These are phyloP conservation scores for Xylaria sp. DNA, from an alignment of 2,329 filamentous ascomycete species.

Conservation along the genomic window DNA sequence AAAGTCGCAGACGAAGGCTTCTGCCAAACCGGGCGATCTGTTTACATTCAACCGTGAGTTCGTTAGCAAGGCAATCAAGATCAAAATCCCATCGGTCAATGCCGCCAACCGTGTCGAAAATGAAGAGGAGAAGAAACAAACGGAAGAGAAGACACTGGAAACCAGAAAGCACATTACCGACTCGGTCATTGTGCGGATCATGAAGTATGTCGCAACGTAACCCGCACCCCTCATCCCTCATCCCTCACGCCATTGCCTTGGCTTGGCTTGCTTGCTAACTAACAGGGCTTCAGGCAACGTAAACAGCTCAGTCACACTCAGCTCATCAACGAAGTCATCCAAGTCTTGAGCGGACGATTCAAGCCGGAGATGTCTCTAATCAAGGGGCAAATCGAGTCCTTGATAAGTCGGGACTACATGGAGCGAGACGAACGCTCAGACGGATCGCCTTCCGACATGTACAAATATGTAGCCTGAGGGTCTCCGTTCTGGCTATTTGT, in stretches of 20 bases:
- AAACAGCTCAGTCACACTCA: slow-evolving; percentile 65
- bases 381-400: slow-evolving; percentile 73
- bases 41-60: slow-evolving; percentile 83
- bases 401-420: slow-evolving; percentile 72
- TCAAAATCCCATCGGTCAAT: slow-evolving; percentile 83
- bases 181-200: slow-evolving; percentile 72
- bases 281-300: slow-evolving; percentile 52
- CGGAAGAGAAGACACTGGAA: slow-evolving; percentile 70
- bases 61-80: slow-evolving; percentile 73
- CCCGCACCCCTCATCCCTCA: background rate
- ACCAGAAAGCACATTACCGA: slow-evolving; percentile 66
- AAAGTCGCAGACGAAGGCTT: slow-evolving; percentile 68
- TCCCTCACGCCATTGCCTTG: too few relatives aligned
- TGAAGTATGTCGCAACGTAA: slow-evolving; percentile 59
- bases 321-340: slow-evolving; percentile 65
- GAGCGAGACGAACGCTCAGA: slow-evolving; percentile 71
- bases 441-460: slow-evolving; percentile 61
- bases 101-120: slow-evolving; percentile 81
- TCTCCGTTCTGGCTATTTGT: background rate
- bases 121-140: slow-evolving; percentile 60
- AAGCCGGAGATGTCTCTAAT: slow-evolving; percentile 71
- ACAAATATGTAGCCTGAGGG: slow-evolving; percentile 62
- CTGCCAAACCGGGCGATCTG: slow-evolving; percentile 65
- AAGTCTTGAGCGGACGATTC: slow-evolving; percentile 64
- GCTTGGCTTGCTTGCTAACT: background rate